Evolutionary conservation across 169 alveolate species (phyloP), one percentile per base, ranked within the genome.

Genomic region (Cystoisospora suis): DNA sequence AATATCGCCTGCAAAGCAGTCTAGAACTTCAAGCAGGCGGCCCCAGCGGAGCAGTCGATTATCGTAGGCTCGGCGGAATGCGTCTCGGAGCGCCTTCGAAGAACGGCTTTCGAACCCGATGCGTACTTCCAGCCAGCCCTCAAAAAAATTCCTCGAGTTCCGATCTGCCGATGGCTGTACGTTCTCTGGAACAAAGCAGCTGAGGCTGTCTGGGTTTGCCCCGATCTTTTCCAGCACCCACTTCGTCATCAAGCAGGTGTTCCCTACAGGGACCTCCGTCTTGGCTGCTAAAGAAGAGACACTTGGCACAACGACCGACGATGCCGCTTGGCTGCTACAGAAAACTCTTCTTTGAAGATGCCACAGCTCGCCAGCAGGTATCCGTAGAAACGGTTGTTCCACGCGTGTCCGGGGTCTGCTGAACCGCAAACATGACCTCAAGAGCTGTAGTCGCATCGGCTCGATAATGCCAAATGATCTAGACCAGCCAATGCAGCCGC

Each of bases 1-100:
- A 36, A 90, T 72, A 47, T 90, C 93, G 15, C 90, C 93, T 59
- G 93, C 93, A 42, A 90, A 85, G 47, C 90, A 75, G 47, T 90
- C 93, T 5, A 81, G 59, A 20, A 90, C 65, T 59, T 90, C 93
- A n/a, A 90, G 77, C 80, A 90, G 75, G 58, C 87, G 79, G 40
- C 93, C 93, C 53, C 90, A 80, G n/a, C 93, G 90, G 27, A 90
- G 69, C 1, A 80, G 83, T 15, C 75, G 45, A n/a, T 44, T 49
- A 38, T 49, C 87, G 1, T 86, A 75, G 12, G 90, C 59, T 17
- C 77, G 69, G 9, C 93, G 93, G 44, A 90, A 90, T 1, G 77
- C 90, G n/a, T 81, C 86, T 29, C 93, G 70, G 47, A 90, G n/a
- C 56, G 83, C 83, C 32, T 72, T 3, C 20, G 83, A 72, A 36